These are phyloP conservation scores for Tylopilus sp. DNA, from an alignment of 768 basidiomycete species.

Conservation along the genomic window DNA sequence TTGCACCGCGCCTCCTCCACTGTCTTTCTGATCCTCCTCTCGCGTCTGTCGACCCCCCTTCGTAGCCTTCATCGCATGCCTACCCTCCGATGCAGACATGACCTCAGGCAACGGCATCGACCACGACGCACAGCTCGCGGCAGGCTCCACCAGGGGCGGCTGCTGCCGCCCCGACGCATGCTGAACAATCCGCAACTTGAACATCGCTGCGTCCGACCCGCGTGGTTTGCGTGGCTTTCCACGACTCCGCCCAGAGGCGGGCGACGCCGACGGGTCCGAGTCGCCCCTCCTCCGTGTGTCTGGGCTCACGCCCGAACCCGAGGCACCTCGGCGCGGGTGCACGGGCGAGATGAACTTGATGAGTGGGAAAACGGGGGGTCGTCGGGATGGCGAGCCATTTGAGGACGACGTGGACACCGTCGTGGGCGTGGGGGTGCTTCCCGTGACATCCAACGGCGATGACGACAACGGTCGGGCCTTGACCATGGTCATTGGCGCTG, in stretches of 20 bases:
- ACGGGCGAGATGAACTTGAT: constrained; percentile 23
- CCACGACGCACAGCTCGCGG: not conserved
- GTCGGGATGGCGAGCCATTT: not conserved
- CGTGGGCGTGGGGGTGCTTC: constrained; percentile 1
- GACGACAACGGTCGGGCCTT: not conserved
- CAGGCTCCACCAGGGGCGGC: not conserved
- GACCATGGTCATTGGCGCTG: too few species aligned
- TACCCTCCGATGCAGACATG: not conserved
- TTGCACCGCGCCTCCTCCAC: not conserved
- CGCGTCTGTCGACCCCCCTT: not conserved
- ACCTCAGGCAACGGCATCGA: not conserved
- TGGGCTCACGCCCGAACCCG: not conserved
- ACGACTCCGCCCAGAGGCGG: not conserved
- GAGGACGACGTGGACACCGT: not conserved
- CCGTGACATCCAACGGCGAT: not conserved
- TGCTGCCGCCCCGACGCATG: not conserved
- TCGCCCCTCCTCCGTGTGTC: not conserved
- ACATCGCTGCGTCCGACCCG: constrained; percentile 1
- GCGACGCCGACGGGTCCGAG: not conserved
- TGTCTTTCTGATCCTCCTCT: not conserved
- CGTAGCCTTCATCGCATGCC: not conserved
- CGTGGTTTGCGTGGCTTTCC: not conserved
- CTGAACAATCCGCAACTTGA: constrained; percentile 20
- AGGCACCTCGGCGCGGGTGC: too few species aligned
- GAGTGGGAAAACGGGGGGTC: constrained; percentile 5